Evolutionary conservation across 1,284 basidiomycete species (phyloP).

Genomic region (Athelia psychrophila): DNA sequence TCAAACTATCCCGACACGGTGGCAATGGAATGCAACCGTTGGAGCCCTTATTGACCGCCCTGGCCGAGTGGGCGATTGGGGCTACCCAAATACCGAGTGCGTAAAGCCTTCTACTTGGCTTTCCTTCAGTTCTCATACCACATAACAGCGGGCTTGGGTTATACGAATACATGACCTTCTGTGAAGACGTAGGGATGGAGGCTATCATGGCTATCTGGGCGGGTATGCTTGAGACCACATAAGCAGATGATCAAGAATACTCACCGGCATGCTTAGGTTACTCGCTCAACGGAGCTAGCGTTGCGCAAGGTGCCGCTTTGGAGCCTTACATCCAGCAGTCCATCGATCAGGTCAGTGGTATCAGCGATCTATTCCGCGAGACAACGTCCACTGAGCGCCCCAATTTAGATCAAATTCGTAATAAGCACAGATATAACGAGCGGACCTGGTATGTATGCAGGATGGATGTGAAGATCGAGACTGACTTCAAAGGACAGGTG

Average conservation of each 20-base stretch:
- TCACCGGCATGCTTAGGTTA: too few relatives aligned
- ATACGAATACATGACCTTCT: constrained; percentile 64
- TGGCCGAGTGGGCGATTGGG: constrained; percentile 63
- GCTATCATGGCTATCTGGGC: constrained; percentile 72
- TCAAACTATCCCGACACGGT: constrained; percentile 49
- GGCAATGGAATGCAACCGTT: constrained; percentile 69
- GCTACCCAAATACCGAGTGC: constrained; percentile 66
- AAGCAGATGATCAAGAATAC: too few relatives aligned
- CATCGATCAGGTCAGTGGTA: constrained; percentile 52
- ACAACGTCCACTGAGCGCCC: constrained; percentile 5
- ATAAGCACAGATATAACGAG: constrained; percentile 53
- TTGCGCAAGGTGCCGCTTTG: constrained; percentile 19
- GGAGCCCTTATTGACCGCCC: constrained; percentile 44
- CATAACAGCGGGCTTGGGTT: constrained; percentile 54
- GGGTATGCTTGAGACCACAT: constrained; percentile 30
- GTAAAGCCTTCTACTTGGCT: constrained; percentile 9
- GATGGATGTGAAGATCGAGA: too few relatives aligned
- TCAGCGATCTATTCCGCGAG: neutral
- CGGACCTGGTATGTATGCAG: constrained; percentile 35
- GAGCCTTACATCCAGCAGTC: constrained; percentile 65
- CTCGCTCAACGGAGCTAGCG: too few relatives aligned
- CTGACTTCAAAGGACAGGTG: constrained; percentile 36
- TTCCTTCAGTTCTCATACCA: neutral
- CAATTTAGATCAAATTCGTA: constrained; percentile 63
- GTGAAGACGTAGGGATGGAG: constrained; percentile 61